Base-by-base conservation (phyloP, 805 yeast species). In the Candida cerambycidarum region DNA sequence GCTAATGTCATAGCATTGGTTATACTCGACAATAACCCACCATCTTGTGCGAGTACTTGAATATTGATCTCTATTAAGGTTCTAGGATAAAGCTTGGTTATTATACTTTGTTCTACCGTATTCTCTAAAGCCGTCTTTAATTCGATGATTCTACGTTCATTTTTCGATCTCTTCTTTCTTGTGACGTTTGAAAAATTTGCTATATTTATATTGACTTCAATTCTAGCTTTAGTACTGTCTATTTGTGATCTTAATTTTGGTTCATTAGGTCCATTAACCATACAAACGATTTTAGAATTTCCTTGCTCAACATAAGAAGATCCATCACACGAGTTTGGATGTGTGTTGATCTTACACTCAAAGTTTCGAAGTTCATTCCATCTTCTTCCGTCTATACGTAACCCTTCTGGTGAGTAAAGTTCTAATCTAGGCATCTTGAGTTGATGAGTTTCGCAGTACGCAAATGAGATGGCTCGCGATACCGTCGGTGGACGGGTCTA, bases 251-350 rank as follows among this genome's bases (percentile, higher is more conserved):
- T 70, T 29, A 67, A 49, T 6, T 71, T 65, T 1, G 96, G 96
- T 57, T 92, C 98, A 69, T 78, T 80, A 2, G 99, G 99, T 0
- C 99, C 99, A 46, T 79, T 78, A 2, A 92, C 89, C 52, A 83
- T 74, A 52, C 97, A 88, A 21, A 89, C 77, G 16, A 89, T 85
- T 60, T 89, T 88, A 34, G 97, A 82, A 51, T 88, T 87, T 23
- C 99, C 99, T 64, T 85, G 95, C 61, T 90, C 93, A 15, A 93
- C 81, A 52, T 83, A 85, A 2, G 97, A 82, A 1, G 97, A 90
- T 5, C 98, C 99, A 63, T 92, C 97, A 2, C 93, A 76, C 0
- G 90, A 78, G 52, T 76, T 79, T 5, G 96, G 89, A 56, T 90
- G 97, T 1, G 98, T 89, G 56, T 89, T 89, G 41, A 88, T 80